A percentile compares a stretch with the other conserved stretches of the same genome.
phyloP scores from a whole-genome alignment of 176 grass and related monocot genomes.

The bread wheat (Triticum aestivum) region DNA sequence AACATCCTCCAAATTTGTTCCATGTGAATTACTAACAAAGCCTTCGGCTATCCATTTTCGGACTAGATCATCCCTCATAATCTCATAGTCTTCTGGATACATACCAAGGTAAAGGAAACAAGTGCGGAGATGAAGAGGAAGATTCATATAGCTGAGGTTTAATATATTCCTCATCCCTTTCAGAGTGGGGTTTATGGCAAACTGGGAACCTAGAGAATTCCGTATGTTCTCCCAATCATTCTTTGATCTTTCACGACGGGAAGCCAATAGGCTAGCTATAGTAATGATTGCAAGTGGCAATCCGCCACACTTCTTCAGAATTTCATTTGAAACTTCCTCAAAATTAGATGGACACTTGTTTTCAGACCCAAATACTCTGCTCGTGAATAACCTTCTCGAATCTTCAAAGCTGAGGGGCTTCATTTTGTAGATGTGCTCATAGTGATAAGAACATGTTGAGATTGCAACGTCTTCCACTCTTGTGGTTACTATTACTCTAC shows the following conservation, averaged over 20 bases:
- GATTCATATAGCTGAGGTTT: background rate
- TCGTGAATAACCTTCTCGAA: background rate
- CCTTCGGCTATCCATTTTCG: background rate
- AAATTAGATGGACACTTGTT: background rate
- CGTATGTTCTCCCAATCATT: background rate
- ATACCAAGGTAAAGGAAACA: background rate
- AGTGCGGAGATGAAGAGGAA: background rate
- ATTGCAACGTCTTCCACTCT: background rate
- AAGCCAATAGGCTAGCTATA: background rate
- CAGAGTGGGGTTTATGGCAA: background rate
- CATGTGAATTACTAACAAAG: background rate
- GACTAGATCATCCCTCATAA: background rate
- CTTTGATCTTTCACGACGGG: background rate
- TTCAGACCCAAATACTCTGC: background rate
- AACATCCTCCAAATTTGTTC: background rate
- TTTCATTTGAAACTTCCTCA: background rate
- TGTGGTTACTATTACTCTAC: background rate
- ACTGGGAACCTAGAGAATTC: background rate
- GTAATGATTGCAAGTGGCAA: background rate
- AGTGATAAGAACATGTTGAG: background rate
- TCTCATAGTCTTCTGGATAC: background rate
- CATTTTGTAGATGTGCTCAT: background rate
- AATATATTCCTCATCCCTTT: background rate
- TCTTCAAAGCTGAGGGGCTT: background rate
- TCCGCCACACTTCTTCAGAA: background rate